phyloP scores from a whole-genome alignment of 1,284 basidiomycete species.

The Pseudozyma sp. region DNA sequence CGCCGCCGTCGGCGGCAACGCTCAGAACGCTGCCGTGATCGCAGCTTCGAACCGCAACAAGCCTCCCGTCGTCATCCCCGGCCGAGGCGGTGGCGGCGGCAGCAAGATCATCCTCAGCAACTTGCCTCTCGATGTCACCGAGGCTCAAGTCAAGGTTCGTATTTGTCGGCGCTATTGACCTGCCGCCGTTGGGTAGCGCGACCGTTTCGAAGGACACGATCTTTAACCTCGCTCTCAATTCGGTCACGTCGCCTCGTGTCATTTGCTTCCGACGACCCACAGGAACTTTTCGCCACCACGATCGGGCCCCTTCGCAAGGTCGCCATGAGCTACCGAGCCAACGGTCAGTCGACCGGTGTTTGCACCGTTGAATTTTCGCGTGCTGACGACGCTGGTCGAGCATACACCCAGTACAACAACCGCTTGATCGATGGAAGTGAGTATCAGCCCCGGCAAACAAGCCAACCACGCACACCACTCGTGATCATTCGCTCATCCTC shows the following conservation, averaged over 20 bases:
- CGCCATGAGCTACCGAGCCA: conserved; percentile 84
- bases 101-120: conserved; percentile 97
- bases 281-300: conserved; percentile 91
- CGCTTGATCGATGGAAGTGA: conserved; percentile 99
- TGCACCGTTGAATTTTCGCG: conserved; percentile 88
- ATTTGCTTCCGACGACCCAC: background rate
- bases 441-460: conserved; percentile 5
- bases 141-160: conserved; percentile 84
- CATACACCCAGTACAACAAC: conserved; percentile 94
- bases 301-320: conserved; percentile 88
- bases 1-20: conserved; percentile 57
- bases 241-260: background rate
- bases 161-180: background rate
- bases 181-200: background rate
- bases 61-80: conserved; percentile 66
- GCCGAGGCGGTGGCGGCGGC: conserved; percentile 52
- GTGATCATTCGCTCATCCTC: conserved; percentile 48
- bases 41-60: conserved; percentile 65
- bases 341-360: conserved; percentile 88
- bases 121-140: conserved; percentile 92
- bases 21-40: conserved; percentile 57
- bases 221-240: too few relatives aligned
- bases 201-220: background rate
- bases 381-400: conserved; percentile 89
- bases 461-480: background rate